Evolutionary conservation across 164 flowering plant genomes (phyloP), one percentile per base, ranked within the genome.

Genomic region (Tetrastigma voinierianum): DNA sequence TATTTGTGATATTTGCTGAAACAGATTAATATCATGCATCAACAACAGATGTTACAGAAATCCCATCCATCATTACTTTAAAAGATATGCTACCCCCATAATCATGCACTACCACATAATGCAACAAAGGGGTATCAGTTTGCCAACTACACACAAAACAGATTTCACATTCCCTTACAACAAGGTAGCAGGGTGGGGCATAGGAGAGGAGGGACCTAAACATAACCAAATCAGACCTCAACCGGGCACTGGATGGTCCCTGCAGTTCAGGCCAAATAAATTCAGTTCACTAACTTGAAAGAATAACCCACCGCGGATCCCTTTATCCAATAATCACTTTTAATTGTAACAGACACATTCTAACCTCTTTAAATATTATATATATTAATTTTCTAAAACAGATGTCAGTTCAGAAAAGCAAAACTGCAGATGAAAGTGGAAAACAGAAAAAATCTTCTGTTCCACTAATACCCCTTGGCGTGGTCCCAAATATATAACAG

Each of bases 171-270:
- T 11, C 14, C 13, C 2, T n/a, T 55, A 20, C 32, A 23, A 55
- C 21, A 21, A 20, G 11, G 58, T 11, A 55, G 16, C 15, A 13
- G 52, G 52, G n/a, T 14, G 15, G 2, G 51, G 12, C 24, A 9
- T 44, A 48, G 55, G 45, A 62, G 14, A 62, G 18, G 21, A 62
- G 14, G 32, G 58, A 55, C 16, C 17, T n/a, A n/a, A n/a, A n/a
- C n/a, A n/a, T 53, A 21, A 55, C 58, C 58, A 55, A 20, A 32
- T 32, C 40, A n/a, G n/a, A 11, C 21, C 13, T 24, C 15, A 62
- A 17, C 16, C 9, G 17, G 19, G 64, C 51, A 61, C n/a, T 61
- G 52, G 51, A 61, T 61, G 51, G 64, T 19, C 52, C 51, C 17
- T 46, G 24, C 49, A 45, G 17, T 61, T 46, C 51, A 46, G 14